These are phyloP conservation scores for Erigeron philadelphicus DNA, from an alignment of 140 eudicot genomes.

Conservation along the genomic window DNA sequence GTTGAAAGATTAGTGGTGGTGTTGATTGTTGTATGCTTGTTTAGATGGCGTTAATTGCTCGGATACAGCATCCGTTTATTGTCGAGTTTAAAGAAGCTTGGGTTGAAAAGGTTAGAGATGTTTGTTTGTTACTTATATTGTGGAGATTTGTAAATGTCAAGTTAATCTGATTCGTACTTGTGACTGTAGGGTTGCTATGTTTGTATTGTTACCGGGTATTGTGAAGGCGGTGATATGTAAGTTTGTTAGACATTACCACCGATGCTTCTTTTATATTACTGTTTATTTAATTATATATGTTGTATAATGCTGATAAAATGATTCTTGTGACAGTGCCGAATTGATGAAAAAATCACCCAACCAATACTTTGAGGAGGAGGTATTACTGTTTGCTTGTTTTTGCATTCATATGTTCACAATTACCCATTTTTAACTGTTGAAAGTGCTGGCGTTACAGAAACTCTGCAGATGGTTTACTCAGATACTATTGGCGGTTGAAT, in stretches of 20 bases:
- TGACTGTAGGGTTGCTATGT: slow-evolving; percentile 90
- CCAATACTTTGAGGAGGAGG: slow-evolving; percentile 91
- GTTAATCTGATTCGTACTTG: slow-evolving; percentile 1
- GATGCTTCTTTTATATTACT: neutral
- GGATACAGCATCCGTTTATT: slow-evolving; percentile 90
- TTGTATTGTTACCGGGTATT: slow-evolving; percentile 92
- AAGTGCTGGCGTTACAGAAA: slow-evolving; percentile 44
- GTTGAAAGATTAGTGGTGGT: neutral
- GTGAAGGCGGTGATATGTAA: slow-evolving; percentile 99
- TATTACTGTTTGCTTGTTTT: slow-evolving; percentile 20
- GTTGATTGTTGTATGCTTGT: slow-evolving; percentile 13
- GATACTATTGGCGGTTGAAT: slow-evolving; percentile 85
- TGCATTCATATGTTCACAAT: neutral
- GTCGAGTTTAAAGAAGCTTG: slow-evolving; percentile 98
- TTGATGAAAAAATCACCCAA: slow-evolving; percentile 82
- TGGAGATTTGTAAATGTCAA: neutral
- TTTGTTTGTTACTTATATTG: slow-evolving; percentile 2
- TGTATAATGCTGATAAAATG: slow-evolving; percentile 14
- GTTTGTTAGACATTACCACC: slow-evolving; percentile 22
- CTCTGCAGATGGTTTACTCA: slow-evolving; percentile 93
- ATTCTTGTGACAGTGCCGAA: slow-evolving; percentile 59
- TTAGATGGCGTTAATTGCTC: slow-evolving; percentile 93
- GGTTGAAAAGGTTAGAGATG: slow-evolving; percentile 83
- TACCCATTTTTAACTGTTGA: slow-evolving; percentile 11
- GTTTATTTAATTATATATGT: neutral